Evolutionary conservation across 176 grass and related monocot species (phyloP).

Genomic region (Aegilops umbellulata): DNA sequence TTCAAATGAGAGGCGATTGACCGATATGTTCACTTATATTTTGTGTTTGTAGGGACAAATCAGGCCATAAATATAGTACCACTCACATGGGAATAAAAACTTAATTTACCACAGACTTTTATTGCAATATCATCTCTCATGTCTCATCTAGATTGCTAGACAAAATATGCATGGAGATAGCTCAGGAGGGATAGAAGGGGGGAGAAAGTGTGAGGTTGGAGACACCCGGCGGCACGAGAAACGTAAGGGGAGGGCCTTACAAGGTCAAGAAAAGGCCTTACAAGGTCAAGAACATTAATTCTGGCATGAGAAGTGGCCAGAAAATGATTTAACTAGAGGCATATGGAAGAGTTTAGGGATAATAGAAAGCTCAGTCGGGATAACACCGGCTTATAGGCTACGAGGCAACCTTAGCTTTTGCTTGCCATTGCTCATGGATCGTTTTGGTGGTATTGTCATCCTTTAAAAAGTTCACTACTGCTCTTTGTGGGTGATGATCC

Average conservation of each 20-base stretch:
- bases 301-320: neutral
- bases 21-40: neutral
- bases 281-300: conserved; percentile 63
- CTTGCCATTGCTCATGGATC: neutral
- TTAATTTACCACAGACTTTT: neutral
- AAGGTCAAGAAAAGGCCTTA: conserved; percentile 86
- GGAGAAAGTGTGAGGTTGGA: neutral
- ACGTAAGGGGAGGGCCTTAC: conserved; percentile 33
- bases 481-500: neutral
- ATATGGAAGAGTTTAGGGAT: neutral
- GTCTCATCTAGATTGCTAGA: neutral
- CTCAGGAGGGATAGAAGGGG: conserved; percentile 68
- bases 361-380: conserved; percentile 44
- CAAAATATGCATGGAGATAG: neutral
- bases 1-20: neutral
- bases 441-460: neutral
- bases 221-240: neutral
- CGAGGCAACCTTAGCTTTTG: neutral
- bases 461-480: neutral
- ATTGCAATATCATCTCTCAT: neutral
- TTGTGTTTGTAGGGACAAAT: neutral
- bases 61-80: neutral
- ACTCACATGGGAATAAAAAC: neutral
- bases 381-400: conserved; percentile 32
- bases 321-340: neutral